Base-by-base conservation (phyloP, 1,139 yeast species). In the Debaryomycetaceae sp. region DNA sequence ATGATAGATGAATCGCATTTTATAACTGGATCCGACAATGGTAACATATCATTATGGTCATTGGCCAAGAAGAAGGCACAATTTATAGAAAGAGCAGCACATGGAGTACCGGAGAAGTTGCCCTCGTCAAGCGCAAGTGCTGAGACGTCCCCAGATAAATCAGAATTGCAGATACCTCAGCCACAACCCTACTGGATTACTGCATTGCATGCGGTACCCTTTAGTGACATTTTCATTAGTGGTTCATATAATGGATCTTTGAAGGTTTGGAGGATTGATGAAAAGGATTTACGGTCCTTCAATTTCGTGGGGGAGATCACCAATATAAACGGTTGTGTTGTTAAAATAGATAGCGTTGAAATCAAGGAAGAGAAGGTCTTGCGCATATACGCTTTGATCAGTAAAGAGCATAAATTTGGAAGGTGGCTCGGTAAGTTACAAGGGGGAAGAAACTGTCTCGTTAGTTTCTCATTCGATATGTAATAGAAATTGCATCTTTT, bases 11-110 rank as follows among this genome's bases (percentile, higher is more conserved):
- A 91, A 63, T 81, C 91, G 27, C 90, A 87, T 62, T 93, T 93
- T 59, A 83, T 93, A 40, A 90, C 98, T 5, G 97, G 99, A 2
- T 84, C 96, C 14, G 99, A 95, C 62, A 93, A 91, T 60, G 99
- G 99, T 39, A 87, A 82, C 60, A 69, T 93, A 36, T 72, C 88
- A 23, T 71, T 95, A 50, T 93, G 99, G 99, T 83, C 96, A 6
- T 69, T 87, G 48, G 84, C 88, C 27, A 89, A 89, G 68, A 93
- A 93, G 76, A 91, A 90, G 66, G 95, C 99, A 6, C 65, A 87
- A 35, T 83, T 66, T 62, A 81, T 82, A 3, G 66, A 78, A 49
- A 78, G 95, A 58, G 65, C 75, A 41, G 86, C 93, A 4, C 99
- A 93, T 65, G 99, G 97, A 1, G 60, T 81, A 24, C 80, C 81